Base-by-base conservation (phyloP, 2,329 filamentous ascomycete genomes). In the Camillea tinctor region DNA sequence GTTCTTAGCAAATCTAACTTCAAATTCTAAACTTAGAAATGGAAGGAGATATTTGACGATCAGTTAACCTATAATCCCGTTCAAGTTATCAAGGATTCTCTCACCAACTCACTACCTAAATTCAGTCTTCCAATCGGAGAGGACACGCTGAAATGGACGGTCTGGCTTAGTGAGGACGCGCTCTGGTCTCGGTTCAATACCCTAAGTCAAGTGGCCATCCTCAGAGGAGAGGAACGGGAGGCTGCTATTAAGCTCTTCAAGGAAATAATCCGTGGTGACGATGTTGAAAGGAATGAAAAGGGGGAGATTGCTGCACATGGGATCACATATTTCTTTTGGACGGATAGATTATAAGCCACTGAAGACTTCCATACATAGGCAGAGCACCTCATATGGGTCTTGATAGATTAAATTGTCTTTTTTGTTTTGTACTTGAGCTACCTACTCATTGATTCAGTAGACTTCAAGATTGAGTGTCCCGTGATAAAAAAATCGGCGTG, bases 251-350 rank as follows among this genome's bases (percentile, higher is more conserved):
- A 76, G 50, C 74, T 76, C 60, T 81, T 88, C 62, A 81, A 86
- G 55, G 78, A 83, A 57, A 81, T 82, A 8, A 64, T 91, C 61
- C 76, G 78, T 26, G 76, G 73, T 15, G 75, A 77, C 1, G 84
- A 85, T 59, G 83, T 83, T 0, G 80, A 84, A 68, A 80, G 77
- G 60, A 88, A 91, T 64, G 83, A 82, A 5, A 79, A 83, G 57
- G 87, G 86, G 0, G 81, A 89, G 72, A 78, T 91, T 55, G 81
- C 82, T 19, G 71, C 90, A 50, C 87, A 91, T 74, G 88, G 87
- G 3, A 74, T 79, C 57, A 90, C 88, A 13, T 83, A 84, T 70
- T 80, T 86, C 68, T 82, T 79, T 9, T 92, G 88, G 88, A 86
- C 87, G 20, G 75, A 75, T 71, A 76, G 76, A 66, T 62, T 81